Evolutionary conservation across 495 filamentous ascomycete species (phyloP).

Genomic region (Aspergillus avenaceus): DNA sequence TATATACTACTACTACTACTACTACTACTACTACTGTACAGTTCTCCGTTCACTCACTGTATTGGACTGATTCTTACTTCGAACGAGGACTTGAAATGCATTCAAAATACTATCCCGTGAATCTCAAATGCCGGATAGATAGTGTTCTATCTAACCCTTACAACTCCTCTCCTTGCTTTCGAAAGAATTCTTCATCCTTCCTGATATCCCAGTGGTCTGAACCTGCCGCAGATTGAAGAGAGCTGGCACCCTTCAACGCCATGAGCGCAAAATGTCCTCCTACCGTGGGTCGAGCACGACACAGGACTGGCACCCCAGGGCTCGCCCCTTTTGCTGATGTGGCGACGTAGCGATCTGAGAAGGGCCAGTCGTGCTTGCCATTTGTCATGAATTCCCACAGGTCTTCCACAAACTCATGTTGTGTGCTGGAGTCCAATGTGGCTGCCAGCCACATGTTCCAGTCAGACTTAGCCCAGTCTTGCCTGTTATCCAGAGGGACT

Average conservation of each 20-base stretch:
- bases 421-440: constrained; percentile 25
- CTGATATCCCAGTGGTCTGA: not conserved
- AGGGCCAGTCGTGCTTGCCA: constrained; percentile 45
- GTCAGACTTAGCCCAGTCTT: constrained; percentile 48
- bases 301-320: constrained; percentile 33
- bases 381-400: constrained; percentile 46
- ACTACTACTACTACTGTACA: too few species aligned
- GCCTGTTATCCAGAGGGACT: constrained; percentile 38
- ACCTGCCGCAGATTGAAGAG: constrained; percentile 17
- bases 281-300: constrained; percentile 51
- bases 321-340: constrained; percentile 33
- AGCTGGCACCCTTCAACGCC: constrained; percentile 34
- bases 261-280: constrained; percentile 54
- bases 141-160: too few species aligned
- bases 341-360: constrained; percentile 43
- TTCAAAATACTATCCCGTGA: too few species aligned
- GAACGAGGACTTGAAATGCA: too few species aligned
- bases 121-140: not conserved
- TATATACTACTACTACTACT: not conserved
- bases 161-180: constrained; percentile 10
- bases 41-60: too few species aligned
- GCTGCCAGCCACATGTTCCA: constrained; percentile 47
- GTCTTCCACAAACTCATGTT: constrained; percentile 36
- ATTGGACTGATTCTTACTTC: too few species aligned
- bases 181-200: not conserved